Base-by-base conservation (phyloP, 2,329 filamentous ascomycete species). In the Aspergillus fischeri region DNA sequence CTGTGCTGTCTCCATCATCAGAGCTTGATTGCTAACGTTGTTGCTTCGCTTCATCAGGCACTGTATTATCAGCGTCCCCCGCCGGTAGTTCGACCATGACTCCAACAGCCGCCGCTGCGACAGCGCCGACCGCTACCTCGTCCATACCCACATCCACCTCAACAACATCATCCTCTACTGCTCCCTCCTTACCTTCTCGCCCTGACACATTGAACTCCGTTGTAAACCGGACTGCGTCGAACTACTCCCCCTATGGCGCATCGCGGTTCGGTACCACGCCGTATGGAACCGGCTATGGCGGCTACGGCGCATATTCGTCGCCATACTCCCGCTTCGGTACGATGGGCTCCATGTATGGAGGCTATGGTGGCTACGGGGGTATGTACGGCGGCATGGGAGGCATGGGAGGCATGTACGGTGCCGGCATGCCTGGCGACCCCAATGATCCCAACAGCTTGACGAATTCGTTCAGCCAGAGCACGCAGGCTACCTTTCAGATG, bases 401-500 rank as follows among this genome's bases (percentile, higher is more conserved):
- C 24, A 78, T 74, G 58, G 77, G 77, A 47, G 74, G 76, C 42
- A 79, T 79, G 75, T 77, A 77, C 55, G 77, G 79, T 11, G 77
- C 79, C 59, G 78, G 80, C 60, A 83, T 83, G 73, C 75, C 76
- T 17, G 80, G 77, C 25, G 86, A 90, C 71, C 89, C 90, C 28
- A 95, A 95, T 72, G 91, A 96, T 73, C 90, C 91, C 28, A 91
- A 94, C 74, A 97, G 92, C 76, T 80, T 99, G 73, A 97, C 93
- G n/a, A 90, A 95, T 71, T 89, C 90, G 53, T 97, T 97, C 80
- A 91, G 87, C 72, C 92, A 96, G 75, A 94, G 90, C 79, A 99
- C 95, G 0, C 90, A 94, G 67, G 91, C 93, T 10, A 99, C 94
- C 0, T 99, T 99, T 71, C 94, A 97, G 80, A 91, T 99, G 83